phyloP scores from a whole-genome alignment of 2,329 filamentous ascomycete species.

The Aspergillus quadricinctus region DNA sequence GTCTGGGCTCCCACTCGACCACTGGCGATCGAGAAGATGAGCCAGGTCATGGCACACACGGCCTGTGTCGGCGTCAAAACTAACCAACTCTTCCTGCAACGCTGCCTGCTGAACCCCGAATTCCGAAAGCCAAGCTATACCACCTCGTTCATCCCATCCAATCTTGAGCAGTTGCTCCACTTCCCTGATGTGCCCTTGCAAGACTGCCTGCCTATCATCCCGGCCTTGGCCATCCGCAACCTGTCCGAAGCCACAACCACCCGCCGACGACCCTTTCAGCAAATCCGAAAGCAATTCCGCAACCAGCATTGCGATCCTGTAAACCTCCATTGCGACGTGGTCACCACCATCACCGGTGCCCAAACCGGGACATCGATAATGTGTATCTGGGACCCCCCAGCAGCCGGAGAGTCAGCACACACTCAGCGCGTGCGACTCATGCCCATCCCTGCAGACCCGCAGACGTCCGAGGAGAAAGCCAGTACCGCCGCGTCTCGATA shows the following conservation, averaged over 20 bases:
- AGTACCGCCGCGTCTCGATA: slow-evolving; percentile 18
- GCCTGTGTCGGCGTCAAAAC: slow-evolving; percentile 65
- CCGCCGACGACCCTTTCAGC: slow-evolving; percentile 16
- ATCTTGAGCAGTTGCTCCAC: slow-evolving; percentile 24
- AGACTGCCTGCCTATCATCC: slow-evolving; percentile 12
- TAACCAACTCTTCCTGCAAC: slow-evolving; percentile 29
- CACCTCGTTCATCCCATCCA: slow-evolving; percentile 26
- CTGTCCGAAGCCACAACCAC: background rate
- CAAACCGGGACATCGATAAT: slow-evolving; percentile 1
- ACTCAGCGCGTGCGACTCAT: background rate
- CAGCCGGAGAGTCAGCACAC: background rate
- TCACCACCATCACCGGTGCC: slow-evolving; percentile 12
- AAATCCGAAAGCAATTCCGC: slow-evolving; percentile 25
- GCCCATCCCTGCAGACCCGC: background rate
- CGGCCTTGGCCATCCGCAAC: slow-evolving; percentile 11
- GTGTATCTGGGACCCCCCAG: slow-evolving; percentile 17
- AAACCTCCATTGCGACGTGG: slow-evolving; percentile 23
- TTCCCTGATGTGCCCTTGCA: background rate
- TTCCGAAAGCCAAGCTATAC: slow-evolving; percentile 47
- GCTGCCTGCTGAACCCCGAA: slow-evolving; percentile 17
- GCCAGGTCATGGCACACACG: slow-evolving; percentile 28
- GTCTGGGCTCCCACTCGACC: slow-evolving; percentile 40
- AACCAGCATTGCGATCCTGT: slow-evolving; percentile 35
- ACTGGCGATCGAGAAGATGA: slow-evolving; percentile 35
- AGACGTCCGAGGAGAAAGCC: background rate